phyloP scores from a whole-genome alignment of 1,284 basidiomycete species.

The Trichosporon ovoides region DNA sequence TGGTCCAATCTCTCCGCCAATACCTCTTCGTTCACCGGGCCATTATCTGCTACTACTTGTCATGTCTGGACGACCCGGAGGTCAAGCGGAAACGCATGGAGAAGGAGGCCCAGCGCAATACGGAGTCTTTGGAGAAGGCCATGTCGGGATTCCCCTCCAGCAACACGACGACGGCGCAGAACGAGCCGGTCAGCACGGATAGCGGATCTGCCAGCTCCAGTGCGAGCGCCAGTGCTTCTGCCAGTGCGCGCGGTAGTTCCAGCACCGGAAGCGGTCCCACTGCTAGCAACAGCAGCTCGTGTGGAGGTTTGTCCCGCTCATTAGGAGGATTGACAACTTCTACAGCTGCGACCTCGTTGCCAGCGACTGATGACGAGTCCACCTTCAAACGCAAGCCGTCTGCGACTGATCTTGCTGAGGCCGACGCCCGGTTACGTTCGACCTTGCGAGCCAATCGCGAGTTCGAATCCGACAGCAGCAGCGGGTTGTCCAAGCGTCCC shows the following conservation, averaged over 20 bases:
- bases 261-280: background rate
- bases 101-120: background rate
- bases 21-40: conserved; percentile 85
- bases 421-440: conserved; percentile 9
- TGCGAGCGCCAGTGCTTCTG: background rate
- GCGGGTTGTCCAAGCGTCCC: conserved; percentile 37
- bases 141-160: conserved; percentile 4
- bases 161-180: background rate
- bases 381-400: conserved; percentile 39
- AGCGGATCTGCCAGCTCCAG: background rate
- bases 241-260: background rate
- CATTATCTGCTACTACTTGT: conserved; percentile 71
- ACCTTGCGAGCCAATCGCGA: background rate
- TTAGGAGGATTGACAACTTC: background rate
- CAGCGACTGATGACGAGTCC: conserved; percentile 37
- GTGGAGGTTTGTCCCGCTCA: background rate
- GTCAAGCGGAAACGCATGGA: conserved; percentile 1
- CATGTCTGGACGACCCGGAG: conserved; percentile 64
- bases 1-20: conserved; percentile 81
- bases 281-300: background rate
- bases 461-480: conserved; percentile 1
- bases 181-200: background rate
- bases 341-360: conserved; percentile 1
- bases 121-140: background rate
- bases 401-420: conserved; percentile 39